Conservation (phyloP, 345 rosid species). For the Salix exigua region DNA sequence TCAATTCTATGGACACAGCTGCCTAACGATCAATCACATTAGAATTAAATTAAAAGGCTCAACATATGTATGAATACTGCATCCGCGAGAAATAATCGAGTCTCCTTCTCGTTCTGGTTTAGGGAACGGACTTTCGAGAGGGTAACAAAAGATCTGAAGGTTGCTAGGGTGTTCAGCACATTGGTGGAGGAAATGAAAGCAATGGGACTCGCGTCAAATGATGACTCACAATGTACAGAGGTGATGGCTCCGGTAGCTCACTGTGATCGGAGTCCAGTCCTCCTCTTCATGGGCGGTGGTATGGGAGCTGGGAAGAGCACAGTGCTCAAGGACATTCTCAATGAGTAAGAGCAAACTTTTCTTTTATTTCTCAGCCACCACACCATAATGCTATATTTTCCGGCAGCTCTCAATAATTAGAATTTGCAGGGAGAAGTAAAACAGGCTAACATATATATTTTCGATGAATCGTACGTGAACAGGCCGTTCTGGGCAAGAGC, state of each 20-base stretch:
- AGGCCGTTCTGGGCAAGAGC: slow-evolving; percentile 88
- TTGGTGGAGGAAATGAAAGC: slow-evolving; percentile 83
- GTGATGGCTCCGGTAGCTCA: slow-evolving; percentile 86
- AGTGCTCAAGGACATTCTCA: slow-evolving; percentile 73
- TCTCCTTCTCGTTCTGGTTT: neutral
- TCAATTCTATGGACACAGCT: neutral
- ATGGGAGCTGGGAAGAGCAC: slow-evolving; percentile 99
- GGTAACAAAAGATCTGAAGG: slow-evolving; percentile 63
- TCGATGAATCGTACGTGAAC: slow-evolving; percentile 20
- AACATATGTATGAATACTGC: neutral
- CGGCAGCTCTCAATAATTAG: neutral
- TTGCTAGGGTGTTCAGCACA: slow-evolving; percentile 64
- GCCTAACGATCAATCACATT: neutral
- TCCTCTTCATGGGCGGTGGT: slow-evolving; percentile 95
- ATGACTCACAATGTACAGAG: slow-evolving; percentile 48
- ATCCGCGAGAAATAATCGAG: neutral
- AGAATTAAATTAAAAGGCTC: neutral
- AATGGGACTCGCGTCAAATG: slow-evolving; percentile 36
- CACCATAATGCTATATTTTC: neutral
- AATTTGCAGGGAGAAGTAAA: neutral
- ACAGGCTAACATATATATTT: neutral
- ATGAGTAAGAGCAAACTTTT: slow-evolving; percentile 43
- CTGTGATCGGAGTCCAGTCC: slow-evolving; percentile 74
- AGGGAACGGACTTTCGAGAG: slow-evolving; percentile 81
- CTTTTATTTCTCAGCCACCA: no score